Evolutionary conservation across 2,329 filamentous ascomycete species (phyloP).

Genomic region (Plenodomus tracheiphilus): DNA sequence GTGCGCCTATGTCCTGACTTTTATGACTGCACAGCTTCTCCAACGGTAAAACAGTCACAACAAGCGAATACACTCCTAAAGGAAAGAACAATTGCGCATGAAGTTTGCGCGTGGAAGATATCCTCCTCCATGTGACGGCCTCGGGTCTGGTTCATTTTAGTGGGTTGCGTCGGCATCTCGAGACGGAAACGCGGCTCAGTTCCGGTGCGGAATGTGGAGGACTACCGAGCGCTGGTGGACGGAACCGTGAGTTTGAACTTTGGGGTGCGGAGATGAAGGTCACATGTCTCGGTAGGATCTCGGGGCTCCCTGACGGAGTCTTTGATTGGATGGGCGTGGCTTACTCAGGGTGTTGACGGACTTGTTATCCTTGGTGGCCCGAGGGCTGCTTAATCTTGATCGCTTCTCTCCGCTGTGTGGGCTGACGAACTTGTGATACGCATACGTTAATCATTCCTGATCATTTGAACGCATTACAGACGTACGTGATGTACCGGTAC

Average conservation of each 20-base stretch:
- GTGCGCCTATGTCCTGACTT: background rate
- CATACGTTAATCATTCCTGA: too few species aligned
- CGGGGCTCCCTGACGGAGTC: background rate
- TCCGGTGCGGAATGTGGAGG: slow-evolving; percentile 20
- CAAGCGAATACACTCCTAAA: background rate
- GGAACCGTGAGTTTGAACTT: background rate
- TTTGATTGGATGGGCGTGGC: slow-evolving; percentile 12
- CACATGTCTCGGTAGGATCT: slow-evolving; percentile 3
- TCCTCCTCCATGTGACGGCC: slow-evolving; percentile 1
- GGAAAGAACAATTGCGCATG: background rate
- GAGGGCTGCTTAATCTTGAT: slow-evolving; percentile 3
- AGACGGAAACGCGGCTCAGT: slow-evolving; percentile 7
- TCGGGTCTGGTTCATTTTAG: slow-evolving; percentile 10
- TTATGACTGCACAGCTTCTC: background rate
- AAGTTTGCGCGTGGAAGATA: background rate
- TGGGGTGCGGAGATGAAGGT: slow-evolving; percentile 10
- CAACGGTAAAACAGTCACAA: background rate
- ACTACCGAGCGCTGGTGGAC: slow-evolving; percentile 3
- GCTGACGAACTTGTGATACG: too few species aligned
- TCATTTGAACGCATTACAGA: too few species aligned
- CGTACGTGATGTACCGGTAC: too few species aligned
- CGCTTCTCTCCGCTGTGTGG: background rate
- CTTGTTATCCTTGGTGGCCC: slow-evolving; percentile 6
- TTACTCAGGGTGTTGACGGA: slow-evolving; percentile 14
- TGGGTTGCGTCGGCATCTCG: slow-evolving; percentile 17